Conservation (phyloP, 805 yeast genomes). For the Metschnikowia gelsemii region DNA sequence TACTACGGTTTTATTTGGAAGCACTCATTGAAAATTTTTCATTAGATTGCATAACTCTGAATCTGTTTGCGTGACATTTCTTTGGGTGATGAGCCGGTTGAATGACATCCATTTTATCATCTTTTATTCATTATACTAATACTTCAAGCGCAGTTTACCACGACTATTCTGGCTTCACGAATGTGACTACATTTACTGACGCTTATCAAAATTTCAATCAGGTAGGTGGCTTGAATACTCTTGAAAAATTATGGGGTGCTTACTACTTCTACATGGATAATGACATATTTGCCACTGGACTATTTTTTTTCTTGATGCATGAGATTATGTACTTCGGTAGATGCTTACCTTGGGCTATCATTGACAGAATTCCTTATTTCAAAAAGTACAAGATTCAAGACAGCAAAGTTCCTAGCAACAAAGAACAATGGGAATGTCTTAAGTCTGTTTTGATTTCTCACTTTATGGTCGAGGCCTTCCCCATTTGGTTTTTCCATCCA, state of each 20-base stretch:
- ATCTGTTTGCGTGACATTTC: neutral
- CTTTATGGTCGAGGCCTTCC: constrained; percentile 89
- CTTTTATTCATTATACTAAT: constrained; percentile 19
- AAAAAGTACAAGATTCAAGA: constrained; percentile 87
- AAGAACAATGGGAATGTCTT: constrained; percentile 92
- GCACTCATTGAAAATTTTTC: too few relatives aligned
- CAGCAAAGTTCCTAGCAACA: constrained; percentile 70
- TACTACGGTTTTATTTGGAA: neutral
- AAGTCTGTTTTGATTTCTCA: constrained; percentile 83
- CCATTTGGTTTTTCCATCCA: constrained; percentile 97
- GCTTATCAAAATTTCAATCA: constrained; percentile 31
- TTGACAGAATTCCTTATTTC: constrained; percentile 84
- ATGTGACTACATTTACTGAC: constrained; percentile 31
- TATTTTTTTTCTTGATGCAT: constrained; percentile 77
- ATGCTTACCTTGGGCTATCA: constrained; percentile 87
- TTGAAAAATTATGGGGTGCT: constrained; percentile 84
- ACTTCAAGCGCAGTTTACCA: constrained; percentile 30
- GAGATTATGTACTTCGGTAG: constrained; percentile 90
- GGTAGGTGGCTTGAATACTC: constrained; percentile 28
- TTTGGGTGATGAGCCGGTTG: neutral
- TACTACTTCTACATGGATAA: constrained; percentile 84
- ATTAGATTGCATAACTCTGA: too few relatives aligned
- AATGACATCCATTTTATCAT: too few relatives aligned
- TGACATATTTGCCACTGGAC: constrained; percentile 89
- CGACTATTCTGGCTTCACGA: constrained; percentile 35